Percentiles rank a stretch among this genome's conserved stretches.
phyloP scores from a whole-genome alignment of 257 asterid genomes.

The Verbena officinalis region DNA sequence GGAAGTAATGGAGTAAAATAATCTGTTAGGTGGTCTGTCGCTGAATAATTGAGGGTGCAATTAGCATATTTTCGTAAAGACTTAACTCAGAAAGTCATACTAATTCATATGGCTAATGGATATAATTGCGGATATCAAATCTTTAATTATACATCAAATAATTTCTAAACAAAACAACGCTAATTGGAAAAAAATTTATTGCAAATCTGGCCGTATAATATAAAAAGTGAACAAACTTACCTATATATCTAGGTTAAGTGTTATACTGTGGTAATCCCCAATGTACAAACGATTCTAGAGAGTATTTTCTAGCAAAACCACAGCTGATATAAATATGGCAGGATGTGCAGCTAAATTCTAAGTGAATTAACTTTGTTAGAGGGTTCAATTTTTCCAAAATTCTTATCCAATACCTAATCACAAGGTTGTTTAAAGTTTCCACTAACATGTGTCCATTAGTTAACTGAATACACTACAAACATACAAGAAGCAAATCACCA shows the following conservation, averaged over 20 bases:
- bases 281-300: no score
- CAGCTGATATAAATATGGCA: background rate
- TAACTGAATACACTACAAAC: background rate
- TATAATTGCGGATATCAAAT: background rate
- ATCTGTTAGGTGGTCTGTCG: background rate
- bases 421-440: background rate
- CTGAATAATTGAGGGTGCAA: background rate
- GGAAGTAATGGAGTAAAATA: background rate
- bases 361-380: background rate
- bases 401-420: background rate
- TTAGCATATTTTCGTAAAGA: conserved; percentile 3
- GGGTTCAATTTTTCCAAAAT: conserved; percentile 7
- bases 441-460: background rate
- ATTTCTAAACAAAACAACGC: conserved; percentile 4
- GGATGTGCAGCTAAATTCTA: background rate
- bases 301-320: background rate
- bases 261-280: background rate
- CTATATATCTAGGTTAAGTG: background rate
- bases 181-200: background rate
- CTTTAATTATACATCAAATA: conserved; percentile 11
- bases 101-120: conserved; percentile 4
- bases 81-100: background rate
- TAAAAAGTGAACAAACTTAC: background rate
- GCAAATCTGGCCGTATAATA: background rate
- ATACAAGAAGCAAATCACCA: background rate